These are phyloP conservation scores for Sonneratia caseolaris DNA, from an alignment of 345 rosid genomes.

Conservation along the genomic window DNA sequence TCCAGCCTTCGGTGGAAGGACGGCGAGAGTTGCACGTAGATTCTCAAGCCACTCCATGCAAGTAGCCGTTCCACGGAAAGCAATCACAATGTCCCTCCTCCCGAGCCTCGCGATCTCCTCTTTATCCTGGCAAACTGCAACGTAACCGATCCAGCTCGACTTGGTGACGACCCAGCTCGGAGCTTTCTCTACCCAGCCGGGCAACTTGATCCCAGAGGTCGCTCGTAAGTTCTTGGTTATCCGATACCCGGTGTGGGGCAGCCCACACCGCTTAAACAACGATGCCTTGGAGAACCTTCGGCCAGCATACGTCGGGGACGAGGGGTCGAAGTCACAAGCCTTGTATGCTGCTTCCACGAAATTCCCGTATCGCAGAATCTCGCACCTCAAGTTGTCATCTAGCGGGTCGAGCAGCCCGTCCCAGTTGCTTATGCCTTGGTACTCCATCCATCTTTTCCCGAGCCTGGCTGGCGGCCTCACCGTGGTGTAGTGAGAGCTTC, in stretches of 20 bases:
- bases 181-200: conserved; percentile 58
- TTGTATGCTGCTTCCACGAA: conserved; percentile 77
- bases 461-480: conserved; percentile 15
- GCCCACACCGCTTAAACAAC: conserved; percentile 46
- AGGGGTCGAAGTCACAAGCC: conserved; percentile 64
- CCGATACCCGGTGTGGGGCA: conserved; percentile 56
- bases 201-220: conserved; percentile 63
- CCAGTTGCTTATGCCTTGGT: conserved; percentile 54
- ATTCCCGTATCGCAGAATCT: conserved; percentile 74
- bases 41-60: conserved; percentile 94
- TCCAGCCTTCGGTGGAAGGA: conserved; percentile 17
- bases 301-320: conserved; percentile 52
- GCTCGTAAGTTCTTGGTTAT: conserved; percentile 54
- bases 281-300: conserved; percentile 47
- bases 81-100: conserved; percentile 74
- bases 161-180: conserved; percentile 54
- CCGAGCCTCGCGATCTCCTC: conserved; percentile 76
- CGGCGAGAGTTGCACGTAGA: conserved; percentile 63
- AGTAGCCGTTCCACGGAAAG: conserved; percentile 82
- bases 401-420: conserved; percentile 72
- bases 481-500: not conserved
- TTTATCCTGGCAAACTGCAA: conserved; percentile 72
- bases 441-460: conserved; percentile 40
- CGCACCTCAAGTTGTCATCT: conserved; percentile 62
- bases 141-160: conserved; percentile 97